A percentile compares a stretch with the other conserved stretches of the same genome.
Conservation (phyloP, 306 rosid species). For the Cyamopsis tetragonoloba region DNA sequence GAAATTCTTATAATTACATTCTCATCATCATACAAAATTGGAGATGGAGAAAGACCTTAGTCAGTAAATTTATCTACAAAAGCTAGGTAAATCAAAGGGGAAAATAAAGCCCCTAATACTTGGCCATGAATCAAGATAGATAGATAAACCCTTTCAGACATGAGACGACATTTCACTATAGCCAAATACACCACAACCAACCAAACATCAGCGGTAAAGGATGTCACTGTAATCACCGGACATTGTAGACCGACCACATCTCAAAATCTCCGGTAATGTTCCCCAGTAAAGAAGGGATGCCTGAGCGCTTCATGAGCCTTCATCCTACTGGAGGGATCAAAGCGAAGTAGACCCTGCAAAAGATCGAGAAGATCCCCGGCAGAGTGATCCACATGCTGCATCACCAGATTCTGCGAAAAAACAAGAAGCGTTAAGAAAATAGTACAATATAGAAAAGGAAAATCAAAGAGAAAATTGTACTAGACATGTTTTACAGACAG, state of each 20-base stretch:
- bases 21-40: constrained; percentile 32
- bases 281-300: constrained; percentile 65
- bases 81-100: background rate
- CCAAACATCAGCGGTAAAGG: background rate
- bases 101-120: background rate
- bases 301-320: constrained; percentile 60
- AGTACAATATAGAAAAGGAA: no score
- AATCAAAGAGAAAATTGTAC: background rate
- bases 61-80: constrained; percentile 35
- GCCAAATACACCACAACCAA: constrained; percentile 6
- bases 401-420: constrained; percentile 62
- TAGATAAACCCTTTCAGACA: no score
- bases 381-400: constrained; percentile 87
- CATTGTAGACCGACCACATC: background rate
- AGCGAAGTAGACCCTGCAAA: constrained; percentile 69
- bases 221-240: background rate
- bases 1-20: constrained; percentile 17
- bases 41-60: constrained; percentile 32
- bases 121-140: no score
- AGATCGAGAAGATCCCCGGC: constrained; percentile 80
- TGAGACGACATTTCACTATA: no score
- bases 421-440: background rate
- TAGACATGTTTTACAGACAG: constrained; percentile 56
- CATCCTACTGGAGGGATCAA: constrained; percentile 53
- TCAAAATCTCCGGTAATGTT: constrained; percentile 41